phyloP scores from a whole-genome alignment of 2,329 filamentous ascomycete species.

The Diplodia scrobiculata region DNA sequence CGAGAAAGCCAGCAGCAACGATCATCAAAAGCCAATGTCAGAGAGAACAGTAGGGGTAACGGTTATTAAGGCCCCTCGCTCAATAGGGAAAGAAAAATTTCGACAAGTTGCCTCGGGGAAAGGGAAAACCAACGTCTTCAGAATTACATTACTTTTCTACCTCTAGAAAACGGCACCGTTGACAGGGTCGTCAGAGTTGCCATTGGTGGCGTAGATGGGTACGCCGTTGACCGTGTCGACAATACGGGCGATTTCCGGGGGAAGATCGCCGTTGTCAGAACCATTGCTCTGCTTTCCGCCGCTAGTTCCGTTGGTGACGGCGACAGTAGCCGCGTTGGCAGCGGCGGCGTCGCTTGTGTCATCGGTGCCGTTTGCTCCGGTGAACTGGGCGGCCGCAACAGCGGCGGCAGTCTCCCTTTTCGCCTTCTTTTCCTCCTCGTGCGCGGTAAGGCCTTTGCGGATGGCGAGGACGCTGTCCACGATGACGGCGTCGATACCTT shows the following conservation, averaged over 20 bases:
- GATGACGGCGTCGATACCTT: slow-evolving; percentile 97
- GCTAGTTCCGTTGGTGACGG: background rate
- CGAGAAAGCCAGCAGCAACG: background rate
- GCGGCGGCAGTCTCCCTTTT: background rate
- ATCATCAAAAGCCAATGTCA: too few species aligned
- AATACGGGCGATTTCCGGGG: slow-evolving; percentile 20
- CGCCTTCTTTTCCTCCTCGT: slow-evolving; percentile 5
- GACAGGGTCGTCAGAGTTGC: background rate
- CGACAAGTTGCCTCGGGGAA: background rate
- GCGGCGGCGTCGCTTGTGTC: background rate
- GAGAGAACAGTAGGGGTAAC: background rate
- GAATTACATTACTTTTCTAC: background rate
- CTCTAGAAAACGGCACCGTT: slow-evolving; percentile 18
- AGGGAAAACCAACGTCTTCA: background rate
- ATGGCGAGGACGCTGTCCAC: slow-evolving; percentile 94
- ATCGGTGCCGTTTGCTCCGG: background rate
- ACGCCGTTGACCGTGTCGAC: slow-evolving; percentile 35
- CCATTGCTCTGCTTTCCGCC: background rate
- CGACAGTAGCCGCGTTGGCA: background rate
- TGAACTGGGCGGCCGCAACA: background rate
- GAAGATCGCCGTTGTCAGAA: background rate
- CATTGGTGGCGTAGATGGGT: slow-evolving; percentile 30
- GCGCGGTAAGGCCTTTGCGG: slow-evolving; percentile 74
- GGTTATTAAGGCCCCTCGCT: background rate
- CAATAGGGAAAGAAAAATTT: background rate